phyloP scores from a whole-genome alignment of 108 stramenopile genomes.

The Cyclotella choctawhatcheeana region DNA sequence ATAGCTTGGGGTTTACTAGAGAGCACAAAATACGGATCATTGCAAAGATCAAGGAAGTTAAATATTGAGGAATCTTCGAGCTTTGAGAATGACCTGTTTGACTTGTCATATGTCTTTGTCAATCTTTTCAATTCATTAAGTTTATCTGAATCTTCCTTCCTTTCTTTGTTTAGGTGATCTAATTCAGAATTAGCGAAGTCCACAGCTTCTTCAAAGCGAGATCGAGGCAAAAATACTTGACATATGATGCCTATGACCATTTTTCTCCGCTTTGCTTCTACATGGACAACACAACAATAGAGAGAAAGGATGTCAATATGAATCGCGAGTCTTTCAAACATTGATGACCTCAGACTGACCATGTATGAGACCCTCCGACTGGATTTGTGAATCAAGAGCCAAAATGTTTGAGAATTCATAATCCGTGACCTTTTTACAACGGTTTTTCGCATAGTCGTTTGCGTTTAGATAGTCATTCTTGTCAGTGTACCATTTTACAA shows the following conservation, averaged over 20 bases:
- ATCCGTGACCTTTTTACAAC: not conserved
- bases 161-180: not conserved
- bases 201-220: not conserved
- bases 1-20: not conserved
- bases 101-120: not conserved
- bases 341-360: too few relatives aligned
- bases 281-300: not conserved
- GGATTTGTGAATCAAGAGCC: not conserved
- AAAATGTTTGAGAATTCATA: constrained; percentile 1
- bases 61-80: not conserved
- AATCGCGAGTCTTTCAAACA: too few relatives aligned
- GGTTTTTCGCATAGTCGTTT: not conserved
- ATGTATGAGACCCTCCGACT: too few relatives aligned
- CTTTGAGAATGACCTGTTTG: not conserved
- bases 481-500: constrained; percentile 8
- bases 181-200: not conserved
- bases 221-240: not conserved
- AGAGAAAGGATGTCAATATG: not conserved
- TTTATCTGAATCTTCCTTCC: not conserved
- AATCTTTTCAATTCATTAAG: not conserved
- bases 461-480: constrained; percentile 8
- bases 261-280: constrained; percentile 10
- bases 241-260: not conserved
- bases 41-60: constrained; percentile 7
- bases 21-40: constrained; percentile 3